Evolutionary conservation across 192 early-diverging fungal genomes (phyloP).

Genomic region (Pilobolus umbonatus): DNA sequence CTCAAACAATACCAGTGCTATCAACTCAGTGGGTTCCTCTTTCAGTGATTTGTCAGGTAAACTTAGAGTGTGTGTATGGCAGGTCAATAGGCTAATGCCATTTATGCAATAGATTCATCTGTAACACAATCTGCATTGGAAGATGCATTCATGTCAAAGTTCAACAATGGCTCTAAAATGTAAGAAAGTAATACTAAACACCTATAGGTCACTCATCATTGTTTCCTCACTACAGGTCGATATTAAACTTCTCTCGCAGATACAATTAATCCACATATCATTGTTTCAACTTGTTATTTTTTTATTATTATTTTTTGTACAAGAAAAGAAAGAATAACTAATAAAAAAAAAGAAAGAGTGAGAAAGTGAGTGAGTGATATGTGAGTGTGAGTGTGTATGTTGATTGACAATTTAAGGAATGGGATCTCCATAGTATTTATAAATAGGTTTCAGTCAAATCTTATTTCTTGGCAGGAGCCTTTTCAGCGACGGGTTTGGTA

Average conservation of each 20-base stretch:
- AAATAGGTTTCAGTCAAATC: neutral
- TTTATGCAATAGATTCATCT: slow-evolving; percentile 40
- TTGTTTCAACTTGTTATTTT: too few species aligned
- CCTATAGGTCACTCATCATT: neutral
- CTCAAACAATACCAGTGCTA: neutral
- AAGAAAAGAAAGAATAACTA: neutral
- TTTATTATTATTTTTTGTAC: slow-evolving; percentile 1
- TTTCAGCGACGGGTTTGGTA: neutral
- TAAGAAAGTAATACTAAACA: slow-evolving; percentile 21
- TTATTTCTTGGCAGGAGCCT: slow-evolving; percentile 4
- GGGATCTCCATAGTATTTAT: too few species aligned
- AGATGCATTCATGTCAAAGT: slow-evolving; percentile 49
- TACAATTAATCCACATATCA: too few species aligned
- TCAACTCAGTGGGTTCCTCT: slow-evolving; percentile 39
- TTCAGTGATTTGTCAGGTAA: slow-evolving; percentile 48
- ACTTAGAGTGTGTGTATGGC: neutral
- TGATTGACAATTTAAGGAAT: too few species aligned
- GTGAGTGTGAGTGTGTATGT: too few species aligned
- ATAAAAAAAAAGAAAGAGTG: slow-evolving; percentile 5
- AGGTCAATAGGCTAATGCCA: neutral
- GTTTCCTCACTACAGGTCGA: slow-evolving; percentile 7
- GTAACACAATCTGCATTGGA: slow-evolving; percentile 52
- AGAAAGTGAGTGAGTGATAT: neutral
- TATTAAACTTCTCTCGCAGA: slow-evolving; percentile 14
- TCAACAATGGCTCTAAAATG: slow-evolving; percentile 46